phyloP scores from a whole-genome alignment of 2,329 filamentous ascomycete species.

The Colletotrichum agaves region DNA sequence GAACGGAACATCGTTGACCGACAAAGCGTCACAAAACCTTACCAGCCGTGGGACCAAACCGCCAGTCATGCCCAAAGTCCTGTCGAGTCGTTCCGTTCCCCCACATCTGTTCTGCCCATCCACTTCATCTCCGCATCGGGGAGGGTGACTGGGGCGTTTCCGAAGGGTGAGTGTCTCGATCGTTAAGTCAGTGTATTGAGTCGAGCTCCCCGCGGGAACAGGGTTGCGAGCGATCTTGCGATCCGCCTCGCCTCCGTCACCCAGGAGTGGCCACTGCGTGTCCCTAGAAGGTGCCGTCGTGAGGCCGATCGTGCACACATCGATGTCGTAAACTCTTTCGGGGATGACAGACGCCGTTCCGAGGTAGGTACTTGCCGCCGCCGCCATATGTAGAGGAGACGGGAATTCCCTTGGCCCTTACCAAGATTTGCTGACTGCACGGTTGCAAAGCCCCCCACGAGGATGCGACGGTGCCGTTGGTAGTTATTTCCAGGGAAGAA shows the following conservation, averaged over 20 bases:
- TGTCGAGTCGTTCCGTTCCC: not conserved
- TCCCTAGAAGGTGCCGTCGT: not conserved
- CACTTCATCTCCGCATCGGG: too few relatives aligned
- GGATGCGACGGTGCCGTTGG: too few relatives aligned
- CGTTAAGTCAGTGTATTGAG: not conserved
- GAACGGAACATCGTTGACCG: too few relatives aligned
- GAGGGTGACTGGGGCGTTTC: too few relatives aligned
- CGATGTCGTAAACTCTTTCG: too few relatives aligned
- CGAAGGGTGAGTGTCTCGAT: too few relatives aligned
- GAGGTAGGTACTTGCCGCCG: not conserved
- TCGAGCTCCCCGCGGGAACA: not conserved
- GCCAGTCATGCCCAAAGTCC: conserved; percentile 6
- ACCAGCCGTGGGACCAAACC: conserved; percentile 9
- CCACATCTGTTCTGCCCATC: too few relatives aligned
- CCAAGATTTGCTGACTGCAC: too few relatives aligned
- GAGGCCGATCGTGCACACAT: not conserved
- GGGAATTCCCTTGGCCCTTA: too few relatives aligned
- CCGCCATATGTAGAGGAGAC: not conserved
- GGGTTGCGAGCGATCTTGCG: not conserved
- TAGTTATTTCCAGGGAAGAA: too few relatives aligned
- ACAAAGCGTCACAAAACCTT: not conserved
- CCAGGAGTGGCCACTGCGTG: not conserved
- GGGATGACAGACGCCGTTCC: not conserved
- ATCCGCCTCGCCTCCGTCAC: not conserved
- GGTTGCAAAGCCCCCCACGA: too few relatives aligned